Evolutionary conservation across 495 filamentous ascomycete species (phyloP).

Genomic region (Staphylotrichum longicolle): DNA sequence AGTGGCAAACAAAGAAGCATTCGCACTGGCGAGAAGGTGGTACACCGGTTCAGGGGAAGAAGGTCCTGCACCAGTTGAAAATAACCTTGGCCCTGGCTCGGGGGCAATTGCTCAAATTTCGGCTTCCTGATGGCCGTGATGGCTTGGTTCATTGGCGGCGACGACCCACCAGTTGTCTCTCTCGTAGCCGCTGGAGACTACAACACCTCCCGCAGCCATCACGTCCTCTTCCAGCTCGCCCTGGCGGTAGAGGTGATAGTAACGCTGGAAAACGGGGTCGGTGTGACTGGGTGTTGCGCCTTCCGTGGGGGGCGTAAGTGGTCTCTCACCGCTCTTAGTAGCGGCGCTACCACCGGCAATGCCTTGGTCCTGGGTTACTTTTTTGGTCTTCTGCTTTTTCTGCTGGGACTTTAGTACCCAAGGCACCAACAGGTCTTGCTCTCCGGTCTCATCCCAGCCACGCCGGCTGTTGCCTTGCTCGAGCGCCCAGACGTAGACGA

Average conservation of each 20-base stretch:
- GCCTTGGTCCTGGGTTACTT: conserved; percentile 13
- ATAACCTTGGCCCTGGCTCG: not conserved
- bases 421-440: conserved; percentile 93
- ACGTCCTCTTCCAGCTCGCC: conserved; percentile 87
- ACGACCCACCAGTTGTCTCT: conserved; percentile 96
- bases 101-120: not conserved
- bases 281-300: conserved; percentile 17
- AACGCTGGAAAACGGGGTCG: conserved; percentile 71
- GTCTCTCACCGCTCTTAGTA: conserved; percentile 28
- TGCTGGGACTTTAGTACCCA: conserved; percentile 68
- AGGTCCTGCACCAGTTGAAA: not conserved
- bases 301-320: conserved; percentile 9
- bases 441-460: conserved; percentile 84
- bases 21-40: not conserved
- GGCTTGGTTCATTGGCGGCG: conserved; percentile 31
- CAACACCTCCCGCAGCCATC: conserved; percentile 65
- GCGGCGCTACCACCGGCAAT: conserved; percentile 17
- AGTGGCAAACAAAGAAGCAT: conserved; percentile 4
- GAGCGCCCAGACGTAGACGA: conserved; percentile 96
- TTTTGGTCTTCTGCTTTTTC: conserved; percentile 20
- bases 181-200: conserved; percentile 85
- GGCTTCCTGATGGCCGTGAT: conserved; percentile 17
- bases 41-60: not conserved
- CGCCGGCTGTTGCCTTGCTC: conserved; percentile 87
- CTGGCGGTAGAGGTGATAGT: conserved; percentile 89